phyloP scores from a whole-genome alignment of 768 basidiomycete genomes.

The Suillus bovinus region DNA sequence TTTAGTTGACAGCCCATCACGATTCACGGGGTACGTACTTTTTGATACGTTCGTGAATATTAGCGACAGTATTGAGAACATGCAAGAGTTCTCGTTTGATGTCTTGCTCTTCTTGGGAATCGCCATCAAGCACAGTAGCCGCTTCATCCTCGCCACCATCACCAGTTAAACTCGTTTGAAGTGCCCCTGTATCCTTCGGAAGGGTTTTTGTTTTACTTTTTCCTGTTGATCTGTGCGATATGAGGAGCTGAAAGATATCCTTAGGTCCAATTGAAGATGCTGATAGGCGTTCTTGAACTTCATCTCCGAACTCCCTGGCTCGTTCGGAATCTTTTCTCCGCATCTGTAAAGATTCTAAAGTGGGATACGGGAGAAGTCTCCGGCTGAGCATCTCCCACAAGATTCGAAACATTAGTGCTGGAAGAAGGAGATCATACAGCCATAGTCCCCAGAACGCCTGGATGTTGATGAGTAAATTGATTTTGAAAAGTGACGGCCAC shows the following conservation, averaged over 20 bases:
- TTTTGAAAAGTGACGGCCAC: conserved; percentile 25
- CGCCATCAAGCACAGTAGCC: conserved; percentile 35
- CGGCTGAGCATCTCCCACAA: conserved; percentile 49
- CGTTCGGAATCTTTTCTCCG: conserved; percentile 47
- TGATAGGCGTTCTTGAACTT: conserved; percentile 47
- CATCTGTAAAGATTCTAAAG: conserved; percentile 50
- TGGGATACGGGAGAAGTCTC: conserved; percentile 55
- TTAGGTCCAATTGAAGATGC: conserved; percentile 47
- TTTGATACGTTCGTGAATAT: conserved; percentile 62
- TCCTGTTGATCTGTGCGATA: conserved; percentile 39
- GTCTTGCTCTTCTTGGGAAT: conserved; percentile 39
- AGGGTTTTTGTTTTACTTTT: conserved; percentile 35
- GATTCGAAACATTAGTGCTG: conserved; percentile 49
- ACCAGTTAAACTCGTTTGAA: conserved; percentile 5
- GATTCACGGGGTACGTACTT: conserved; percentile 44
- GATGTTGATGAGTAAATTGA: conserved; percentile 7
- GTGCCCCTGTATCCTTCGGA: conserved; percentile 11
- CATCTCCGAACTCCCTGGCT: conserved; percentile 54
- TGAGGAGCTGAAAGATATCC: conserved; percentile 57
- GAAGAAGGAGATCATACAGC: conserved; percentile 57
- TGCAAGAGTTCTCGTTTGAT: conserved; percentile 44
- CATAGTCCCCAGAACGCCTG: conserved; percentile 67
- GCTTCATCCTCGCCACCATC: conserved; percentile 14
- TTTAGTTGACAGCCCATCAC: conserved; percentile 5
- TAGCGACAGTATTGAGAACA: conserved; percentile 48